Evolutionary conservation across 1,284 basidiomycete genomes (phyloP), one percentile per base, ranked within the genome.

Genomic region (Rhodotorula mucilaginosa): DNA sequence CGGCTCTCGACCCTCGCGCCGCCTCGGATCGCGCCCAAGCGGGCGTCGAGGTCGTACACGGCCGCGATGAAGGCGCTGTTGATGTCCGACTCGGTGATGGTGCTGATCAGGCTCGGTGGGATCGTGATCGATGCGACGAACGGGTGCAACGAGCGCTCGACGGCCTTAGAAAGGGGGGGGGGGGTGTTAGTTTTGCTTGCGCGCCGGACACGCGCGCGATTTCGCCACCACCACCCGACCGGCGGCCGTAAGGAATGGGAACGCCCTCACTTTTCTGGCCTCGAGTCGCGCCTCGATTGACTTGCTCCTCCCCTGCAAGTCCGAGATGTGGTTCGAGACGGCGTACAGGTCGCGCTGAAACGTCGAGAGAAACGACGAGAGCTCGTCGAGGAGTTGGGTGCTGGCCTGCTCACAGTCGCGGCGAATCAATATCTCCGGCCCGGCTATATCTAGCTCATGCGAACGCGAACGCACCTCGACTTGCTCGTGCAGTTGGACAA

Each of bases 301-400:
- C 74, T 91, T 90, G 79, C 92, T 95, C 52, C 92, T 87, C 72
- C 88, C 86, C 80, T 99, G 96, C 34, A 99, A 85, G 75, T 96
- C 91, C 0, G 92, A 90, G 79, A 99, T 97, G 80, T 99, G 95
- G 0, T 92, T 91, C 4, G 96, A 97, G 7, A 98, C 94, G 3
- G 90, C 88, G 5, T 91, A 90, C 8, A 99, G 85, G 81, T 99
- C 95, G 76, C 87, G 89, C 81, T 97, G 94, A 78, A 99, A 99
- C 0, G 92, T 96, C 2, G 93, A 93, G 16, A 98, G 86, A 81
- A 98, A 98, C 3, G 87, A 85, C 76, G 95, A 90, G 5, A 99
- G 85, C 1, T 92, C 92, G 74, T 91, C 88, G 60, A 98, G 84
- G 56, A 97, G 84, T 74, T 86, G 84, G 62, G 89, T 84, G 79